Evolutionary conservation across 371 early-diverging fungal genomes (phyloP).

Genomic region (Catenaria anguillulae): DNA sequence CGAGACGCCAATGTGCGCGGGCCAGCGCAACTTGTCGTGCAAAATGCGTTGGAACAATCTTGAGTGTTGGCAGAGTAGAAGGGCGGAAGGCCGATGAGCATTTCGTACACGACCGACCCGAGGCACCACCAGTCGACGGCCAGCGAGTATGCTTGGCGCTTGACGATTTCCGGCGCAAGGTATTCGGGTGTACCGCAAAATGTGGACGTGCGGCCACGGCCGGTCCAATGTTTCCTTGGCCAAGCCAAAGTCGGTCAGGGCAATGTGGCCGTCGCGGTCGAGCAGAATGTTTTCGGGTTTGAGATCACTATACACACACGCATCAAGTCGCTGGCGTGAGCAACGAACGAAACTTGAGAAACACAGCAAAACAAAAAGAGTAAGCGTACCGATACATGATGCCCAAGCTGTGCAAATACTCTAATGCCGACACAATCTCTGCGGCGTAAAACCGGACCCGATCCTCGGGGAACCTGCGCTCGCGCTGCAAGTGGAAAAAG

Average conservation of each 20-base stretch:
- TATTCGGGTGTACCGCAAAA: slow-evolving; percentile 65
- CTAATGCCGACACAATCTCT: slow-evolving; percentile 54
- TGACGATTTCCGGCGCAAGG: slow-evolving; percentile 57
- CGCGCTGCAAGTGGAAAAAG: slow-evolving; percentile 42
- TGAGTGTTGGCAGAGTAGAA: slow-evolving; percentile 36
- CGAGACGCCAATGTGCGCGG: slow-evolving; percentile 17
- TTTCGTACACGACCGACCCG: slow-evolving; percentile 61
- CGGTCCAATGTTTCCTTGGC: slow-evolving; percentile 50
- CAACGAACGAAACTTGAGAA: too few relatives aligned
- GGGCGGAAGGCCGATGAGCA: slow-evolving; percentile 47
- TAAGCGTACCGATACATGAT: slow-evolving; percentile 24
- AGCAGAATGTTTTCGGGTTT: slow-evolving; percentile 50
- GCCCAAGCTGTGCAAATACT: slow-evolving; percentile 50
- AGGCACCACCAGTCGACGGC: slow-evolving; percentile 66
- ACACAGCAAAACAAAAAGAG: background rate
- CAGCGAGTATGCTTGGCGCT: slow-evolving; percentile 38
- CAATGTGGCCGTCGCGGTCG: slow-evolving; percentile 55
- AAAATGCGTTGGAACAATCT: slow-evolving; percentile 43
- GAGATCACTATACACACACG: slow-evolving; percentile 31
- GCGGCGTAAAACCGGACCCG: slow-evolving; percentile 53
- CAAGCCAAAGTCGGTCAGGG: slow-evolving; percentile 65
- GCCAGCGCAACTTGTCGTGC: slow-evolving; percentile 32
- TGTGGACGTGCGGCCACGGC: slow-evolving; percentile 33
- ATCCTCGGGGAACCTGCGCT: slow-evolving; percentile 40
- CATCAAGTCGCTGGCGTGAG: slow-evolving; percentile 5